Evolutionary conservation across 169 alveolate genomes (phyloP).

Genomic region (Babesia ovata): DNA sequence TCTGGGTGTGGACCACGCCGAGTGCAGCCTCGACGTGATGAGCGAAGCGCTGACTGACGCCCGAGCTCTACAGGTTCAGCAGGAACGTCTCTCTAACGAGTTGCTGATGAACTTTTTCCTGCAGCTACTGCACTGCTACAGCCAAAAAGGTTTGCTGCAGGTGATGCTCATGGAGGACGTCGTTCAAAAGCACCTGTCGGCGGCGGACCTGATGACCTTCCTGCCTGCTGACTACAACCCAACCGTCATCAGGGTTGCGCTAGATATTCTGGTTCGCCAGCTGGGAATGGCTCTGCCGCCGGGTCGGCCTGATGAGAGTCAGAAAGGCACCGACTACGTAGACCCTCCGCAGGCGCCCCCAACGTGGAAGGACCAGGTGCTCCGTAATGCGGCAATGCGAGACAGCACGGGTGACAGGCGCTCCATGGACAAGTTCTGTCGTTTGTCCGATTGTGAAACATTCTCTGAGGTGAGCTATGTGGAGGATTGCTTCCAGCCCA

Average conservation of each 20-base stretch:
- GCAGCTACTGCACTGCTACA: constrained; percentile 38
- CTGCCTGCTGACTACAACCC: constrained; percentile 31
- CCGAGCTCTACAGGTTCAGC: constrained; percentile 43
- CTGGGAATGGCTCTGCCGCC: constrained; percentile 24
- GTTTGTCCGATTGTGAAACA: constrained; percentile 32
- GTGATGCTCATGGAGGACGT: constrained; percentile 46
- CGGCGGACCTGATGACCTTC: constrained; percentile 30
- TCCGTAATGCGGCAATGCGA: background rate
- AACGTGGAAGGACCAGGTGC: background rate
- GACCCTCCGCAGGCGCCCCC: constrained; percentile 5
- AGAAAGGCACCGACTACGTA: constrained; percentile 19
- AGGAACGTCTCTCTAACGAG: constrained; percentile 41
- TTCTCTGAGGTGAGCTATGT: constrained; percentile 32
- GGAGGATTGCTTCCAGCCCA: background rate
- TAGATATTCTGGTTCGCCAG: constrained; percentile 27
- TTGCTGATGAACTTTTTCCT: constrained; percentile 44
- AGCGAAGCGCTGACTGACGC: constrained; percentile 64
- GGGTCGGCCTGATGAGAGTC: constrained; percentile 1
- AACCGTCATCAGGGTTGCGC: constrained; percentile 24
- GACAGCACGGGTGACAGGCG: background rate
- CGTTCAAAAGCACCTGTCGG: constrained; percentile 53
- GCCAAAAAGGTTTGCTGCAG: constrained; percentile 40
- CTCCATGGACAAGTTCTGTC: background rate
- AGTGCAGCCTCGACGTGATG: constrained; percentile 38
- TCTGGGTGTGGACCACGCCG: constrained; percentile 29